Conservation (phyloP, 441 rosid genomes). For the Croton laevigatus region DNA sequence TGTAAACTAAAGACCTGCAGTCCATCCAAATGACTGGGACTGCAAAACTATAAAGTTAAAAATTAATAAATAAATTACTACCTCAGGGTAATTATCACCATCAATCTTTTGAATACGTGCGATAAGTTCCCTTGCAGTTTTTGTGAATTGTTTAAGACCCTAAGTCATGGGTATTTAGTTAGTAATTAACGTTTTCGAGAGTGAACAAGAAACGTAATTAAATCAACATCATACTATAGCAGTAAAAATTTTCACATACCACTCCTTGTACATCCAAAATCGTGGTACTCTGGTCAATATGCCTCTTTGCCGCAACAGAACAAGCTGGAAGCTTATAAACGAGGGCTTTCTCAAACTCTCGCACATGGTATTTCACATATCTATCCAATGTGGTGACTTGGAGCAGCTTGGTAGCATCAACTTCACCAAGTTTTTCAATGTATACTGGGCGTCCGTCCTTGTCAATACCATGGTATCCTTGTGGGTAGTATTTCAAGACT, state of each 20-base stretch:
- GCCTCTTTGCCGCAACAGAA: conserved; percentile 72
- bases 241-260: conserved; percentile 45
- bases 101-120: conserved; percentile 72
- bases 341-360: conserved; percentile 82
- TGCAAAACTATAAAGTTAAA: background rate
- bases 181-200: background rate
- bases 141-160: conserved; percentile 85
- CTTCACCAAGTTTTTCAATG: conserved; percentile 81
- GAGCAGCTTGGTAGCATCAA: conserved; percentile 72
- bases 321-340: conserved; percentile 74
- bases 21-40: background rate
- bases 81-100: conserved; percentile 96
- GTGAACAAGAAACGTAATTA: background rate
- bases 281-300: conserved; percentile 90
- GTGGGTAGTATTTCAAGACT: conserved; percentile 84
- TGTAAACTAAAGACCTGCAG: background rate
- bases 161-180: conserved; percentile 22
- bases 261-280: conserved; percentile 97
- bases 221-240: background rate
- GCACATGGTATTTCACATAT: conserved; percentile 76
- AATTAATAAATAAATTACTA: conserved; percentile 27
- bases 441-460: conserved; percentile 90
- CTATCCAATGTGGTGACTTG: conserved; percentile 87
- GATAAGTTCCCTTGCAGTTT: conserved; percentile 88
- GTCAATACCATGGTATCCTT: conserved; percentile 90